Conservation (phyloP, 2,329 filamentous ascomycete genomes). For the Ceratocystis lukuohia region DNA sequence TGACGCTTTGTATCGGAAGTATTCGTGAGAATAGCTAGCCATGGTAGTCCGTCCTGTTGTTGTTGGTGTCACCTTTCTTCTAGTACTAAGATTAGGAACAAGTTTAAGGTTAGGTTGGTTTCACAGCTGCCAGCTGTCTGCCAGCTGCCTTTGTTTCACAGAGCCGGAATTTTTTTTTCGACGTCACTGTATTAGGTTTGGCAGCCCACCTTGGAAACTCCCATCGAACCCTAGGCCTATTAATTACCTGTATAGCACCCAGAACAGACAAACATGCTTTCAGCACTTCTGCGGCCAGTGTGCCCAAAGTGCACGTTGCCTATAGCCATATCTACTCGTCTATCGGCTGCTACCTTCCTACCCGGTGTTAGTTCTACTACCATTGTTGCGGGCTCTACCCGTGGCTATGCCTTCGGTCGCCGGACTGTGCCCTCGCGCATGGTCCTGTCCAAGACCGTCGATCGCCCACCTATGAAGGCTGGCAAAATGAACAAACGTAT, state of each 20-base stretch:
- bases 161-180: constrained; percentile 4
- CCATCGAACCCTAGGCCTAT: neutral
- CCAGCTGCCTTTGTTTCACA: neutral
- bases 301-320: neutral
- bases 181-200: constrained; percentile 2
- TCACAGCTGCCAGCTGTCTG: neutral
- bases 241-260: neutral
- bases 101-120: neutral
- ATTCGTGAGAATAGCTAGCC: too few species aligned
- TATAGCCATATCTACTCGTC: neutral
- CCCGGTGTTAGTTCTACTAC: neutral
- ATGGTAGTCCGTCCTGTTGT: neutral
- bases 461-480: constrained; percentile 29
- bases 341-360: neutral
- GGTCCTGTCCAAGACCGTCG: constrained; percentile 43
- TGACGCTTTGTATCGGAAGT: too few species aligned
- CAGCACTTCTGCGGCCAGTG: constrained; percentile 2
- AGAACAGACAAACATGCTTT: neutral
- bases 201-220: neutral
- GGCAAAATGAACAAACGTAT: constrained; percentile 29
- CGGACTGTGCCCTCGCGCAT: constrained; percentile 37
- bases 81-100: too few species aligned
- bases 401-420: constrained; percentile 11
- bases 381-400: neutral
- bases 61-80: neutral